Percentiles rank a stretch among this genome's conserved stretches.
Conservation (phyloP, 2,329 filamentous ascomycete species). For the Ophiostoma quercus region DNA sequence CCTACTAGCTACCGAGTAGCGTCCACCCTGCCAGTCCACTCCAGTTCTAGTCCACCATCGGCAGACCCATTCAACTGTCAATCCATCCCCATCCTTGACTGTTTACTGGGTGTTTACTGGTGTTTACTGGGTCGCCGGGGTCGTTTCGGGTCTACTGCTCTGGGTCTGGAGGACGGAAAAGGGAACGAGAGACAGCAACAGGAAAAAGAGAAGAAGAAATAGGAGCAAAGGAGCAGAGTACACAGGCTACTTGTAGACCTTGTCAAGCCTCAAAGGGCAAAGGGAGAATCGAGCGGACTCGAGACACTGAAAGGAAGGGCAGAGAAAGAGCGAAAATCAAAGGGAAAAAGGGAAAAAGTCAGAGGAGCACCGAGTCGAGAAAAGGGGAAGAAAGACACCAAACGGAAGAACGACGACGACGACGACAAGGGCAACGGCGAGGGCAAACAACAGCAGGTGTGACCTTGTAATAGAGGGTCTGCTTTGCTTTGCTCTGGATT, state of each 20-base stretch:
- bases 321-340: not conserved
- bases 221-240: conserved; percentile 5
- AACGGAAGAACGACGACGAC: conserved; percentile 4
- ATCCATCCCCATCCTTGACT: conserved; percentile 2
- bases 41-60: conserved; percentile 4
- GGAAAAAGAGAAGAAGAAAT: not conserved
- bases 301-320: not conserved
- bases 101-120: not conserved
- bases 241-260: not conserved
- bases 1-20: not conserved
- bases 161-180: conserved; percentile 4
- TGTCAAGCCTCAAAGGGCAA: not conserved
- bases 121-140: not conserved
- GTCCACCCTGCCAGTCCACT: not conserved
- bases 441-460: not conserved
- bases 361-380: not conserved
- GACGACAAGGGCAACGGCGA: conserved; percentile 12
- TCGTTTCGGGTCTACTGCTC: conserved; percentile 2
- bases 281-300: not conserved
- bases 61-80: conserved; percentile 9
- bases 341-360: not conserved
- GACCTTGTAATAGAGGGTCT: not conserved
- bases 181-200: conserved; percentile 10
- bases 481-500: not conserved
- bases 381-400: conserved; percentile 5